phyloP scores from a whole-genome alignment of 371 early-diverging fungal genomes.

The Mucor mucedo region DNA sequence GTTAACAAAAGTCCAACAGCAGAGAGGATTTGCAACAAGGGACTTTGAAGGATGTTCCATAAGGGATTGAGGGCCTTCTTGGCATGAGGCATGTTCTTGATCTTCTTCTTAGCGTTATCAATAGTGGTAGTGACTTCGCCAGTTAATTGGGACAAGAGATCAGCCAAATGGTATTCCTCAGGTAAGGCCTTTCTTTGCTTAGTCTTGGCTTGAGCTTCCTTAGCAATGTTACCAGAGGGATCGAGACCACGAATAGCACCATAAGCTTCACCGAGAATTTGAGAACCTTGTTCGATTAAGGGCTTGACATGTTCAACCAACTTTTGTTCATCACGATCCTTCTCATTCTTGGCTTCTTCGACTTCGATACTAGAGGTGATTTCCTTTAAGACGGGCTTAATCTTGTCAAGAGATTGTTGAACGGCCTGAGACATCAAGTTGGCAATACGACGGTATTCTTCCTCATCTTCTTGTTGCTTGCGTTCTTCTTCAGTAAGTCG shows the following conservation, averaged over 20 bases:
- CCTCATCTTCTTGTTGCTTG: conserved; percentile 20
- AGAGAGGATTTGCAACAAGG: conserved; percentile 38
- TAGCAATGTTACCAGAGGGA: conserved; percentile 35
- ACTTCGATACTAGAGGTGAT: conserved; percentile 35
- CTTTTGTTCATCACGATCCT: conserved; percentile 39
- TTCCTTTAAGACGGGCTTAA: conserved; percentile 32
- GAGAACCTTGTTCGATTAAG: conserved; percentile 38
- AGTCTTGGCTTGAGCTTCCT: conserved; percentile 30
- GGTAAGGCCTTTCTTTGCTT: conserved; percentile 31
- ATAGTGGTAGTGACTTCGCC: conserved; percentile 38
- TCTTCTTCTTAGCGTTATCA: conserved; percentile 41
- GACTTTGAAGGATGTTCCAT: conserved; percentile 36
- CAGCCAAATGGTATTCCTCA: conserved; percentile 37
- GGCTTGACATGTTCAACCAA: conserved; percentile 34
- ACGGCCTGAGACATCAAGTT: conserved; percentile 26
- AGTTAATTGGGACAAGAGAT: conserved; percentile 32
- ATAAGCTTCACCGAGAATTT: conserved; percentile 31
- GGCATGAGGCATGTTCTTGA: conserved; percentile 38
- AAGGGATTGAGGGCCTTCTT: conserved; percentile 35
- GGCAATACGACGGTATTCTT: conserved; percentile 33
- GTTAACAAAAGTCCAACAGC: conserved; percentile 38
- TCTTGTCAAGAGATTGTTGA: conserved; percentile 33
- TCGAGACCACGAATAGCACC: conserved; percentile 40
- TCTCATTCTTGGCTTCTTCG: conserved; percentile 33
- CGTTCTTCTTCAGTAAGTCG: conserved; percentile 27